Conservation (phyloP, 2,329 filamentous ascomycete species). For the Allantophomopsis cytisporea region DNA sequence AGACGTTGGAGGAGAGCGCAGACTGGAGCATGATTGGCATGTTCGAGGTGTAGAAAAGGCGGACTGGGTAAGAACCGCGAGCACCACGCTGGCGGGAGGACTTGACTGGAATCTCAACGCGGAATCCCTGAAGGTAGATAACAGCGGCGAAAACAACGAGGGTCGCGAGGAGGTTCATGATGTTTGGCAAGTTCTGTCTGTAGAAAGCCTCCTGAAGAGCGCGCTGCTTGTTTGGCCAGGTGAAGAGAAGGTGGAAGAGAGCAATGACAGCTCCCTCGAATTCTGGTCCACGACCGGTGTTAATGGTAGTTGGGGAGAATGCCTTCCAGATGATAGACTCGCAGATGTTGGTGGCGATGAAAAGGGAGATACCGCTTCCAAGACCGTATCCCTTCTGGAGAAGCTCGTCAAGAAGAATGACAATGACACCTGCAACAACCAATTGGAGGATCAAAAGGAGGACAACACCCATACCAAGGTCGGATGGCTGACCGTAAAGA, state of each 20-base stretch:
- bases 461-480: conserved; percentile 95
- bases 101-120: conserved; percentile 99
- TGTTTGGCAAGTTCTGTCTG: conserved; percentile 97
- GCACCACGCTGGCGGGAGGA: conserved; percentile 97
- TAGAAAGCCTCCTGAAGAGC: conserved; percentile 98
- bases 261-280: conserved; percentile 98
- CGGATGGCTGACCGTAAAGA: conserved; percentile 91
- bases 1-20: conserved; percentile 95
- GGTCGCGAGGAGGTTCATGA: conserved; percentile 96
- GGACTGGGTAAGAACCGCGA: conserved; percentile 93
- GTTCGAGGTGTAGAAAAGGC: conserved; percentile 99
- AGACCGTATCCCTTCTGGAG: conserved; percentile 99
- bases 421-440: conserved; percentile 92
- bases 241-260: conserved; percentile 93
- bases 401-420: conserved; percentile 97
- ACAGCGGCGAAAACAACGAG: conserved; percentile 89
- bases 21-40: conserved; percentile 99
- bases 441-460: conserved; percentile 97
- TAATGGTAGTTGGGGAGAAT: conserved; percentile 97
- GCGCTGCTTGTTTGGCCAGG: conserved; percentile 98
- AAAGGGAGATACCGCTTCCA: conserved; percentile 95
- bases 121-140: conserved; percentile 99
- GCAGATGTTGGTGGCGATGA: conserved; percentile 99
- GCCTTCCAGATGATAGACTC: conserved; percentile 99
- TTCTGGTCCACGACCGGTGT: conserved; percentile 96